These are phyloP conservation scores for Taiwanofungus camphoratus DNA, from an alignment of 1,284 basidiomycete genomes.

Conservation along the genomic window DNA sequence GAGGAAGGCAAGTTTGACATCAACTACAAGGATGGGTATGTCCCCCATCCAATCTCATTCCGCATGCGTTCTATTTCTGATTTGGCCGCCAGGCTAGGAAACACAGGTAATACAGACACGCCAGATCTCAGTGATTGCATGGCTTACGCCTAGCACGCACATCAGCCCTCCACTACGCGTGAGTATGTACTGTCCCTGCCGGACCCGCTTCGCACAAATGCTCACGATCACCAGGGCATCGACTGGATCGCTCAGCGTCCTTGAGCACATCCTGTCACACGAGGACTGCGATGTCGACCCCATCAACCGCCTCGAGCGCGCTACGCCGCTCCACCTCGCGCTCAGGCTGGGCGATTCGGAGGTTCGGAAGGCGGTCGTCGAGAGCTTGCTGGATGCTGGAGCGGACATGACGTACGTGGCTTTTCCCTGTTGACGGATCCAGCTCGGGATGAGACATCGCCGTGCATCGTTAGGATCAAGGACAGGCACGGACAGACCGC, in stretches of 20 bases:
- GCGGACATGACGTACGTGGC: constrained; percentile 59
- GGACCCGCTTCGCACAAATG: neutral
- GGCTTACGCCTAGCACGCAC: neutral
- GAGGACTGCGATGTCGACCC: constrained; percentile 84
- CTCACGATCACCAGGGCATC: constrained; percentile 33
- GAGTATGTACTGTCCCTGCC: constrained; percentile 27
- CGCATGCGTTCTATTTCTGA: neutral
- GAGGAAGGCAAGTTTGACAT: constrained; percentile 57
- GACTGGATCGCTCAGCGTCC: constrained; percentile 55
- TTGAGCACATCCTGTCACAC: constrained; percentile 70
- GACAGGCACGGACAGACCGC: constrained; percentile 64
- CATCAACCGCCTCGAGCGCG: constrained; percentile 65
- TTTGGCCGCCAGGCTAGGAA: constrained; percentile 49
- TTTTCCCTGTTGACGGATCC: neutral
- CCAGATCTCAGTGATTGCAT: neutral
- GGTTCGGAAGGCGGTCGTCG: constrained; percentile 48
- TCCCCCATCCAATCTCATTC: neutral
- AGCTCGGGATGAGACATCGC: neutral
- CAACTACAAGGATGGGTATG: constrained; percentile 72
- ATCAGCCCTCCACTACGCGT: constrained; percentile 79
- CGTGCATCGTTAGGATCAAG: constrained; percentile 47
- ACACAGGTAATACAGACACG: constrained; percentile 50
- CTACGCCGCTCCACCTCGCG: constrained; percentile 83
- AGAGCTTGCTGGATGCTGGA: constrained; percentile 71
- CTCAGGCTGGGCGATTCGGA: constrained; percentile 58